These are phyloP conservation scores for Bjerkandera adusta DNA, from an alignment of 1,284 basidiomycete genomes.

Conservation along the genomic window DNA sequence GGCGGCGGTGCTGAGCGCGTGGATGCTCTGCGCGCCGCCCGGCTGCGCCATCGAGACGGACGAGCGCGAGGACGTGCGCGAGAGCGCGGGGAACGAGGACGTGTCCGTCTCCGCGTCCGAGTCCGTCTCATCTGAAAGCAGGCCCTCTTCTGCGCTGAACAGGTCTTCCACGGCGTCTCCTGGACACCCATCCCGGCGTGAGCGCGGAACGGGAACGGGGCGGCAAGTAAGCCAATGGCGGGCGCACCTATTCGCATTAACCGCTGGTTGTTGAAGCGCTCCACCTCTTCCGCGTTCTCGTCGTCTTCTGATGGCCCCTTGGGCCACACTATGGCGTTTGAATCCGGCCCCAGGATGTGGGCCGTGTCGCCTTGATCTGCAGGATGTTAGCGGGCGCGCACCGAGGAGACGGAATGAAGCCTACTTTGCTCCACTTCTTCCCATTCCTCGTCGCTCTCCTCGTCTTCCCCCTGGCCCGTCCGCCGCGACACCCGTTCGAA, in stretches of 20 bases:
- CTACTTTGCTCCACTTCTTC: conserved; percentile 64
- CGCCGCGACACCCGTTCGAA: conserved; percentile 72
- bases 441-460: conserved; percentile 43
- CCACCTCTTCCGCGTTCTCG: conserved; percentile 57
- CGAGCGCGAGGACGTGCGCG: conserved; percentile 22
- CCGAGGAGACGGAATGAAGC: conserved; percentile 22
- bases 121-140: conserved; percentile 48
- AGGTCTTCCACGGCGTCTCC: conserved; percentile 63
- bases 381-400: background rate
- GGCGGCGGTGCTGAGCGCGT: conserved; percentile 34
- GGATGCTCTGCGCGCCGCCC: conserved; percentile 35
- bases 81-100: conserved; percentile 29
- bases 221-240: background rate
- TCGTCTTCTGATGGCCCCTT: conserved; percentile 49
- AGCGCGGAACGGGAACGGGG: too few species aligned
- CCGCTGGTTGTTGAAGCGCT: conserved; percentile 60
- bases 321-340: conserved; percentile 76
- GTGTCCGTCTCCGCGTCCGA: conserved; percentile 35
- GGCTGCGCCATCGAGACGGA: conserved; percentile 38
- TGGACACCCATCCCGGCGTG: conserved; percentile 26
- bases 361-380: conserved; percentile 44
- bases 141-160: conserved; percentile 22
- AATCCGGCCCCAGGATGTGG: conserved; percentile 51
- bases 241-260: conserved; percentile 67
- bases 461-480: conserved; percentile 25